phyloP scores from a whole-genome alignment of 371 early-diverging fungal genomes.

The Mortierella sp. region DNA sequence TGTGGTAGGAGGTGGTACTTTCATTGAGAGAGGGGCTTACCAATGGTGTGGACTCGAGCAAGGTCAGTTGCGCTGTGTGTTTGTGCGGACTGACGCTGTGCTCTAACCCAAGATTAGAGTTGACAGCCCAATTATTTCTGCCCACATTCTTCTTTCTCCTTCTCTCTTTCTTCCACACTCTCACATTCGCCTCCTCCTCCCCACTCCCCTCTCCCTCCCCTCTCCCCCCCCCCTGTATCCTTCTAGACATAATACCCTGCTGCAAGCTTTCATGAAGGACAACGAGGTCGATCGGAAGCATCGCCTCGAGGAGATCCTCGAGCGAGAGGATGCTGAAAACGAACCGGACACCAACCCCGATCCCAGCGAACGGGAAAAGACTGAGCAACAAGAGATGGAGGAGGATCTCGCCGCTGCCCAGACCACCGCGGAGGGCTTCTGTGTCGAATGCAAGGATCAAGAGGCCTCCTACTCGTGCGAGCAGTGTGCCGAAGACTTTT shows the following conservation, averaged over 20 bases:
- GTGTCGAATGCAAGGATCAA: constrained; percentile 93
- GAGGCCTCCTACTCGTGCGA: constrained; percentile 75
- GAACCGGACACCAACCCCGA: constrained; percentile 14
- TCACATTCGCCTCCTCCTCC: background rate
- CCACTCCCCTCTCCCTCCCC: constrained; percentile 2
- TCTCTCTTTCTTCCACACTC: background rate
- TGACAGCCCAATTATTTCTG: too few relatives aligned
- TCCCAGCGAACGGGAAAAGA: constrained; percentile 14
- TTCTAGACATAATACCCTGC: background rate
- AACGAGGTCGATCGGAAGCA: constrained; percentile 52
- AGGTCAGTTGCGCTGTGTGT: too few relatives aligned
- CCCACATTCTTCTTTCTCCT: background rate
- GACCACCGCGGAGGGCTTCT: constrained; percentile 71
- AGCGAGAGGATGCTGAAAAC: constrained; percentile 49
- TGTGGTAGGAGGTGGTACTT: too few relatives aligned
- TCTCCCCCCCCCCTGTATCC: constrained; percentile 1
- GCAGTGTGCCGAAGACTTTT: constrained; percentile 86
- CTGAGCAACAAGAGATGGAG: constrained; percentile 20
- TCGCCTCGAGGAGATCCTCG: constrained; percentile 56
- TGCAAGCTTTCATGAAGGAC: constrained; percentile 16
- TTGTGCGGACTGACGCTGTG: too few relatives aligned
- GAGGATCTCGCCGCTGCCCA: constrained; percentile 48
- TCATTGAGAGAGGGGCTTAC: too few relatives aligned
- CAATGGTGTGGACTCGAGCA: too few relatives aligned
- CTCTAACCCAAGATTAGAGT: too few relatives aligned